Evolutionary conservation across 768 basidiomycete species (phyloP).

Genomic region (Wakefieldia striispora): DNA sequence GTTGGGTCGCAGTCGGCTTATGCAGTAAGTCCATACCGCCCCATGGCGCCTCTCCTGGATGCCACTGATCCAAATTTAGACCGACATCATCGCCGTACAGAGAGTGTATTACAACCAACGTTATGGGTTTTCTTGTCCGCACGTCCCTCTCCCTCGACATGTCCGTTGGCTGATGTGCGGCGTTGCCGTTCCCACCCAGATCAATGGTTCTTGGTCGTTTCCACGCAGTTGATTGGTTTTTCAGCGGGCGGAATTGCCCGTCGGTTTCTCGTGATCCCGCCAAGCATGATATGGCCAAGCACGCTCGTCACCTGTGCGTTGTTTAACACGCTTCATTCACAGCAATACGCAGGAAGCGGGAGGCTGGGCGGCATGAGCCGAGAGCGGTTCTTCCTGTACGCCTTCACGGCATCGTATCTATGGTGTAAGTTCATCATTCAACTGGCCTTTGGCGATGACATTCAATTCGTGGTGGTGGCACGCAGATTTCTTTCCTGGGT

Average conservation of each 20-base stretch:
- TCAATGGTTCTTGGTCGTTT: conserved; percentile 79
- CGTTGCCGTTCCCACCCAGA: conserved; percentile 39
- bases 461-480: conserved; percentile 12
- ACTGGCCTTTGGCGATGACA: neutral
- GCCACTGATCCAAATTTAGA: conserved; percentile 28
- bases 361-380: conserved; percentile 63
- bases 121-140: conserved; percentile 58
- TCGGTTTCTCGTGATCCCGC: conserved; percentile 68
- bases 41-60: neutral
- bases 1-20: conserved; percentile 64
- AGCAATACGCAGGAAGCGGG: conserved; percentile 63
- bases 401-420: conserved; percentile 50
- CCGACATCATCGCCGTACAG: conserved; percentile 76
- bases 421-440: conserved; percentile 50
- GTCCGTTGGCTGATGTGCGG: conserved; percentile 1
- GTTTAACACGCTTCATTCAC: conserved; percentile 77
- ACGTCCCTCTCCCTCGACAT: neutral
- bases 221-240: conserved; percentile 77
- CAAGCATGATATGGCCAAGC: conserved; percentile 68
- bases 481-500: conserved; percentile 44
- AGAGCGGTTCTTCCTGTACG: conserved; percentile 73
- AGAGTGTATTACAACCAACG: conserved; percentile 66
- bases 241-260: conserved; percentile 75
- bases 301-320: conserved; percentile 72
- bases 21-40: conserved; percentile 37